Evolutionary conservation across 2,329 filamentous ascomycete genomes (phyloP), one percentile per base, ranked within the genome.

Genomic region (Septoria linicola): DNA sequence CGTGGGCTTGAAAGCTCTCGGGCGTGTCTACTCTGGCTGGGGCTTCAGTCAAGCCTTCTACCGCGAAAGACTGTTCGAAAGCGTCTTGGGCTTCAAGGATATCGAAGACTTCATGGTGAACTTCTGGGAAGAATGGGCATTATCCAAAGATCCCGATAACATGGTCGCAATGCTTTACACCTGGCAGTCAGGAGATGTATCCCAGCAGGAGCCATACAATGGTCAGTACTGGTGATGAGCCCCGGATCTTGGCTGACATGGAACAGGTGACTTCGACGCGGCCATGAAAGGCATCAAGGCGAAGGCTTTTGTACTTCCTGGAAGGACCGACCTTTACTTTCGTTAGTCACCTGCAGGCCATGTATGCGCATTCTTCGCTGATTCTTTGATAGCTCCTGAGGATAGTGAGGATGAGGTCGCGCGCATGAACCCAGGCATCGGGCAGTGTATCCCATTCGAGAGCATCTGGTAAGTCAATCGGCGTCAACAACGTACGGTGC

Each of bases 1-100:
- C 13, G 70, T 74, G 16, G 83, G 81, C 0, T 64, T 92, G 34
- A 89, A 85, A 62, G 87, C 88, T 0, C 80, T 92, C 5, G 65
- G 64, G 1, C 56, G 67, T 4, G 87, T 83, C 0, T 93, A 93
- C 68, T 87, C 88, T 1, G 88, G 87, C 0, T 93, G 81, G 87
- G 88, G 88, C 0, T 87, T 92, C 62, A 87, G 82, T 44, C 87
- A 91, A 62, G 78, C 85, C 0, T 92, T 91, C 63, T 92, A 92
- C 62, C 78, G 88, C 1, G 75, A 88, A 59, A 83, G 78, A 64
- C 53, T 88, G n/a, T 85, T 85, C 65, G 80, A 87, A 65, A 82
- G 68, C 1, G 72, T 65, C 1, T 75, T 90, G 7, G 84, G 84
- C 0, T 89, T 78, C 61, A 82, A 82, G 58, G 74, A 81, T 48